A percentile compares a stretch with the other conserved stretches of the same genome.
Conservation (phyloP, 257 asterid genomes). For the Fraxinus excelsior region DNA sequence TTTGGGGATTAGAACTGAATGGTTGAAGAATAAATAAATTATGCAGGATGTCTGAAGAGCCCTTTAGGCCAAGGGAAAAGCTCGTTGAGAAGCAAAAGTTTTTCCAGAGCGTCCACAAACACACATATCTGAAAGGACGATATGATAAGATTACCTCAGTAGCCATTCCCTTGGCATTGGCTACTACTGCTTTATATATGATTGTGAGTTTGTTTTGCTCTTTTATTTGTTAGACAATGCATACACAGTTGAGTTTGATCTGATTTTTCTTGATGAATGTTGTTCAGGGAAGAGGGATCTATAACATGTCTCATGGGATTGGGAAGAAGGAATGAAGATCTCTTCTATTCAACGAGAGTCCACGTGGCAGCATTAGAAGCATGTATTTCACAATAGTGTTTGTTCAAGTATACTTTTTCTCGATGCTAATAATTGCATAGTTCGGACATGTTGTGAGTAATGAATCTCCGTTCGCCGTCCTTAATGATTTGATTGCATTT, state of each 20-base stretch:
- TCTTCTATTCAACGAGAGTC: neutral
- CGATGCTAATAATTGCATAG: no score
- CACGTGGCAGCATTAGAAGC: slow-evolving; percentile 13
- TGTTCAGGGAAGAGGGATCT: slow-evolving; percentile 71
- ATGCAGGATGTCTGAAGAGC: slow-evolving; percentile 75
- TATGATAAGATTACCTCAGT: slow-evolving; percentile 65
- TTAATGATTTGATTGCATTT: no score
- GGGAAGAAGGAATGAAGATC: slow-evolving; percentile 76
- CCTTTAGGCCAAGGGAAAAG: slow-evolving; percentile 77
- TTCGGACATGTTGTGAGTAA: no score
- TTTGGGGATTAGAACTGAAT: neutral
- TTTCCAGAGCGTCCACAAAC: slow-evolving; percentile 64
- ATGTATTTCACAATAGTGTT: neutral
- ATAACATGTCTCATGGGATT: slow-evolving; percentile 78
- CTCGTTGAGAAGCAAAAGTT: slow-evolving; percentile 58
- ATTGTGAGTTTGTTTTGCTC: slow-evolving; percentile 54
- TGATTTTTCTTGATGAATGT: slow-evolving; percentile 12
- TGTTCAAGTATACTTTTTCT: no score
- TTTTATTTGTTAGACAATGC: neutral
- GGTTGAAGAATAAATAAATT: slow-evolving; percentile 10
- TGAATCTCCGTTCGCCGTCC: no score
- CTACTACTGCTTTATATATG: slow-evolving; percentile 46
- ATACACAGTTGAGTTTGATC: neutral
- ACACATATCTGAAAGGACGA: slow-evolving; percentile 61
- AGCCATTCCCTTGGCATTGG: slow-evolving; percentile 71